Base-by-base conservation (phyloP, 129 eudicot species). In the Arctium minus region DNA sequence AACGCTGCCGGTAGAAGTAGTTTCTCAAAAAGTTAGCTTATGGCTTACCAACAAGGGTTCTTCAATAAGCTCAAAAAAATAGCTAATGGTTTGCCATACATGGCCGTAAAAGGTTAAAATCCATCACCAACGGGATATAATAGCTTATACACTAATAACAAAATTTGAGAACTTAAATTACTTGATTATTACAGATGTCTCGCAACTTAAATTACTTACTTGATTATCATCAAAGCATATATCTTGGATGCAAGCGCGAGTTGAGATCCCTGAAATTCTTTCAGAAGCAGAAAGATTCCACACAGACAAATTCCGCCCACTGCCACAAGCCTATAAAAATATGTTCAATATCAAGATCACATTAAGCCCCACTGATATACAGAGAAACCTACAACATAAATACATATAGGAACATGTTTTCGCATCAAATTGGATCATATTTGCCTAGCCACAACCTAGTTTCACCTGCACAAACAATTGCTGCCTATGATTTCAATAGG, bases 221-320 rank as follows among this genome's bases (percentile, higher is more conserved):
- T 96, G 91, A 89, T 93, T 96, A 73, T 87, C 94, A 79, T 93
- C 94, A 86, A 93, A 96, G 77, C 88, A 30, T 53, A 93, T 87
- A 91, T 93, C 99, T 85, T 96, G 99, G 81, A 90, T 70, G 64
- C 90, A 80, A 81, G 93, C 88, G 62, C 81, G 82, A 35, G 91
- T 86, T 3, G 82, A 60, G 48, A 87, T 81, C 83, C 79, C 89
- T 38, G 95, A 90, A 78, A 93, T 88, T 56, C 88, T 83, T 89
- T 96, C 99, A 80, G 90, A 78, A 70, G 97, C 98, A 76, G 94
- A 90, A 85, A 96, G 95, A 87, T 90, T 96, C 99, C 99, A 96
- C 11, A 96, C 86, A 3, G 91, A 96, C 32, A 96, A 76, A 73
- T 83, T 91, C 10, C 81, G 89, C 50, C 97, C 97, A 60, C 93